These are phyloP conservation scores for Aspergillus asperescens DNA, from an alignment of 495 filamentous ascomycete species.

Conservation along the genomic window DNA sequence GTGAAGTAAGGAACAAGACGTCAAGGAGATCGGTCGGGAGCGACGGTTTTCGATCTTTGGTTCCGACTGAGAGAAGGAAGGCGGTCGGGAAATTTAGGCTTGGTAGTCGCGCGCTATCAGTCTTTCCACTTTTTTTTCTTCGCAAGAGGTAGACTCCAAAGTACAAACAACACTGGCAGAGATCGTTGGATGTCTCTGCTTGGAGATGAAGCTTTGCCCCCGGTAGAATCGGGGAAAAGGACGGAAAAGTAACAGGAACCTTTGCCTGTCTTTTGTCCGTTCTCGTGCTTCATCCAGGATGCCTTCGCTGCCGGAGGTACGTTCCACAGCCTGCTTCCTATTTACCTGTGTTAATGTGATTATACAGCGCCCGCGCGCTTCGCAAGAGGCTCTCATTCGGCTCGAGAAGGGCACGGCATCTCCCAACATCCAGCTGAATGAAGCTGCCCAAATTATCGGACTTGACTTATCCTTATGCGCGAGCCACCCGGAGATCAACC, in stretches of 20 bases:
- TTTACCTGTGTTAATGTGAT: conserved; percentile 1
- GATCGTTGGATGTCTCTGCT: not conserved
- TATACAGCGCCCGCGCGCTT: conserved; percentile 37
- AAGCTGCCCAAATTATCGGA: conserved; percentile 46
- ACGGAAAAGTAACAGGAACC: conserved; percentile 1
- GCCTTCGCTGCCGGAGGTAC: conserved; percentile 41
- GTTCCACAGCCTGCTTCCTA: conserved; percentile 13
- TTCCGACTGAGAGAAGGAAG: conserved; percentile 26
- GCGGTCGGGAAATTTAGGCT: conserved; percentile 43
- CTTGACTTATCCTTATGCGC: conserved; percentile 38
- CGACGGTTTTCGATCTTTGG: conserved; percentile 26
- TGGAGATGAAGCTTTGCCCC: not conserved
- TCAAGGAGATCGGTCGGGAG: conserved; percentile 28
- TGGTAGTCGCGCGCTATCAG: conserved; percentile 12
- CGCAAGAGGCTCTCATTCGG: conserved; percentile 47
- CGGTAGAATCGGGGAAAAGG: conserved; percentile 1
- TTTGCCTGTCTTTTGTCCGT: conserved; percentile 1
- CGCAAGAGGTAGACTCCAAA: not conserved
- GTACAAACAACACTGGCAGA: conserved; percentile 7
- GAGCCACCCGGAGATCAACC: conserved; percentile 31
- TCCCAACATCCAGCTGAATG: conserved; percentile 37
- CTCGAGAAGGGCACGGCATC: conserved; percentile 47
- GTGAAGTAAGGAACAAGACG: conserved; percentile 15
- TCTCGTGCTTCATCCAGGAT: conserved; percentile 28
- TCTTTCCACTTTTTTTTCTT: conserved; percentile 24